Evolutionary conservation across 73 alveolate genomes (phyloP), one percentile per base, ranked within the genome.

Genomic region (Tetrahymena malaccensis): DNA sequence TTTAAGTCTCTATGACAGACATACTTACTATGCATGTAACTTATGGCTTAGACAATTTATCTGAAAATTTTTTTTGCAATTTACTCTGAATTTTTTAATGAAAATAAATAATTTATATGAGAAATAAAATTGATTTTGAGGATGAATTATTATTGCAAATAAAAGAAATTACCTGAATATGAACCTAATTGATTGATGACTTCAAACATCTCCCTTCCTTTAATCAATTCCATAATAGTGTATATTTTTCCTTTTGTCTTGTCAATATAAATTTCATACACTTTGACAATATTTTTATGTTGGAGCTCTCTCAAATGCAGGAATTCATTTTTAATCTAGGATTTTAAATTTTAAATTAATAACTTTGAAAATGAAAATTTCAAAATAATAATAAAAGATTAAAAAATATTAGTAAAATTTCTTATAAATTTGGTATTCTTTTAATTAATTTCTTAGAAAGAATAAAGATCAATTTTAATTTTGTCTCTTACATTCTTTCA

Each of bases 161-260:
- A 35, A 40, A 40, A 7, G 16, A n/a, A 27, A 22, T 4, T 85
- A 85, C 93, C 96, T 19, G 94, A 37, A 57, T 94, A 96, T 43
- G 93, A 94, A 15, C 96, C 96, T 1, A 94, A 21, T 10, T 96
- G 94, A 38, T 84, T 94, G 17, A 96, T 96, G n/a, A 83, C 94
- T 10, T 96, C 97, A 96, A 96, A 96, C 96, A 96, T 70, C 38
- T 96, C 97, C 55, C 94, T 94, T 19, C 97, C 97, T 17, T 96
- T 35, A 0, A 96, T 94, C 15, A 96, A 35, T 15, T 96, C 97
- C 94, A 94, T 94, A 16, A 96, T 31, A 7, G 85, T 85, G 58
- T 34, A 94, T 1, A 94, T 94, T 84, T 94, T 40, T 44, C 96
- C 85, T 43, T 96, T 94, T 13, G 96, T 84, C 94, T 96, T 70